Evolutionary conservation across 2,329 filamentous ascomycete species (phyloP), one percentile per base, ranked within the genome.

Genomic region (Bimuria novae-zelandiae): DNA sequence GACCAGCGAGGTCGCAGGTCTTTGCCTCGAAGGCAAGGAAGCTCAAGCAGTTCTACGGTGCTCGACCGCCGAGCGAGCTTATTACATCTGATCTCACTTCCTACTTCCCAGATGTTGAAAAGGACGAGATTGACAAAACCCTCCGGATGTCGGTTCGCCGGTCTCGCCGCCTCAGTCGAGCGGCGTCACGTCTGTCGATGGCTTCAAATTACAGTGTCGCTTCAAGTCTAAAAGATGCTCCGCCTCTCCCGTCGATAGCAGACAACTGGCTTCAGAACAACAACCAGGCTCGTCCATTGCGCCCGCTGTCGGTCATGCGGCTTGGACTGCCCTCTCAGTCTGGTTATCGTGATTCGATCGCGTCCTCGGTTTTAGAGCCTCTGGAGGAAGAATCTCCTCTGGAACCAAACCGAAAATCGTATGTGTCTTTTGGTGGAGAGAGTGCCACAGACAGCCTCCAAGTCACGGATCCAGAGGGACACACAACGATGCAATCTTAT

Each of bases 31-130:
- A 77, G 32, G 78, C 77, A 46, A 68, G 79, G 25, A 80, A 85
- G 23, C 79, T 92, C 40, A 86, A 89, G 60, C 88, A 89, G 60
- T 97, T 97, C 75, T 94, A 95, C 65, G 93, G 93, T 29, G 87
- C 94, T 59, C 84, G 94, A 63, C 94, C 94, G 16, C 94, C 94
- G 1, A 97, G 93, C 77, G 94, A 99, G 78, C 84, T 99, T 71
- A 99, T 99, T 69, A 93, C 93, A 22, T 96, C 94, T 19, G 94
- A 99, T 70, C 80, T 99, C 54, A 94, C 91, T 1, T 96, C 92
- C 0, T 99, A 97, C 79, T 99, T 99, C 81, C 94, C 94, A 0
- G 92, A 96, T 67, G 93, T 97, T 66, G 87, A 92, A 44, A 87
- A 90, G 51, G 92, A 96, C 70, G 91, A 96, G 64, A 97, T 99